Evolutionary conservation across 306 rosid species (phyloP).

Genomic region (Lithocarpus polystachyus): DNA sequence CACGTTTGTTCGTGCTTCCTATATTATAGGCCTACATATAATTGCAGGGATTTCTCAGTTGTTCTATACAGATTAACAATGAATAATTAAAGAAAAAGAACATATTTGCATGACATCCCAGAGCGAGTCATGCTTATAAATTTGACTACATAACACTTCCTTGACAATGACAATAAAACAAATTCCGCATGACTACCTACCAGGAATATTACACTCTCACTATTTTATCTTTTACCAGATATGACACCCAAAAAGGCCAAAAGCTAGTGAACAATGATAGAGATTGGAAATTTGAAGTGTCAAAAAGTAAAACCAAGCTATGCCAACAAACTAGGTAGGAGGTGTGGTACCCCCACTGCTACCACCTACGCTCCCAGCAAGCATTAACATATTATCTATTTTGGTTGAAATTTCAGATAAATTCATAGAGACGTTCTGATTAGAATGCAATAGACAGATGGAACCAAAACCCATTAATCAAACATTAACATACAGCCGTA

Average conservation of each 20-base stretch:
- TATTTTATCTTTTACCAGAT: neutral
- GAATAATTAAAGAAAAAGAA: neutral
- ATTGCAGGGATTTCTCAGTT: too few species aligned
- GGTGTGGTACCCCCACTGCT: neutral
- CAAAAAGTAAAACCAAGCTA: neutral
- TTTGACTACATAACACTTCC: constrained; percentile 5
- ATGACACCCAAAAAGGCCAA: neutral
- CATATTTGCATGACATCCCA: neutral
- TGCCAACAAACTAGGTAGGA: neutral
- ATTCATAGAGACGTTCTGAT: neutral
- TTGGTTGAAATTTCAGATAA: neutral
- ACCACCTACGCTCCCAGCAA: neutral
- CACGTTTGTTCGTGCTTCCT: too few species aligned
- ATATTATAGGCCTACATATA: too few species aligned
- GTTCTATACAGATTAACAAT: neutral
- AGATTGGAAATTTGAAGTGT: neutral
- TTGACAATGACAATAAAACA: constrained; percentile 21
- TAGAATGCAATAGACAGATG: neutral
- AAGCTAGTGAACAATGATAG: neutral
- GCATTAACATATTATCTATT: neutral
- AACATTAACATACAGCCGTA: neutral
- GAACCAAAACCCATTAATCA: neutral
- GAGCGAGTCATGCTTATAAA: neutral
- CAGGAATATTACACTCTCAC: neutral
- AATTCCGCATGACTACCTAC: constrained; percentile 14